Evolutionary conservation across 2,329 filamentous ascomycete genomes (phyloP).

Genomic region (Paecilomyces formosus): DNA sequence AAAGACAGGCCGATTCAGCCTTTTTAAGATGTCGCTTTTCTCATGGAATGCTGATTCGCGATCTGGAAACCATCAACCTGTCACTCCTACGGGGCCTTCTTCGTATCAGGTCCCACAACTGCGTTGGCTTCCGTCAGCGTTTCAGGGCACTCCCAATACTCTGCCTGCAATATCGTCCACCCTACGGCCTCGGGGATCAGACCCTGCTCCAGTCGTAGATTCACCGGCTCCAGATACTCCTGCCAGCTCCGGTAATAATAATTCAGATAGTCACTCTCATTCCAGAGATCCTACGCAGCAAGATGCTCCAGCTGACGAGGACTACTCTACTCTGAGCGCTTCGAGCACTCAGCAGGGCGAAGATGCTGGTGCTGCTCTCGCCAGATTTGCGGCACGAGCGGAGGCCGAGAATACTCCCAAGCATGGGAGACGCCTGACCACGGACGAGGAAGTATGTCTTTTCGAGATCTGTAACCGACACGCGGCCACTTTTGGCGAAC

Average conservation of each 20-base stretch:
- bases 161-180: background rate
- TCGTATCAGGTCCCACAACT: conserved; percentile 16
- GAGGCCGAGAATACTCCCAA: conserved; percentile 16
- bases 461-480: conserved; percentile 35
- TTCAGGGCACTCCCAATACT: conserved; percentile 7
- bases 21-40: background rate
- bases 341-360: background rate
- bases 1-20: background rate
- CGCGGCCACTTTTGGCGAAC: conserved; percentile 28
- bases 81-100: background rate
- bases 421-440: conserved; percentile 32
- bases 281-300: conserved; percentile 5
- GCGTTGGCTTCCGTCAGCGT: conserved; percentile 18
- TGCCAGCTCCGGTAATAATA: conserved; percentile 7
- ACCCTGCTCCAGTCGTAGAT: background rate
- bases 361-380: background rate
- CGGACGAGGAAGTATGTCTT: conserved; percentile 31
- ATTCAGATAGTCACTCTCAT: conserved; percentile 3
- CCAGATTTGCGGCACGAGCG: background rate
- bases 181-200: background rate
- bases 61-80: background rate
- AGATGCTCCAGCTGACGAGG: conserved; percentile 8
- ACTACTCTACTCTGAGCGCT: conserved; percentile 11
- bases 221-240: conserved; percentile 3
- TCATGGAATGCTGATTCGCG: background rate